Evolutionary conservation across 192 early-diverging fungal species (phyloP), one percentile per base, ranked within the genome.

Genomic region (Dissophora globulifera): DNA sequence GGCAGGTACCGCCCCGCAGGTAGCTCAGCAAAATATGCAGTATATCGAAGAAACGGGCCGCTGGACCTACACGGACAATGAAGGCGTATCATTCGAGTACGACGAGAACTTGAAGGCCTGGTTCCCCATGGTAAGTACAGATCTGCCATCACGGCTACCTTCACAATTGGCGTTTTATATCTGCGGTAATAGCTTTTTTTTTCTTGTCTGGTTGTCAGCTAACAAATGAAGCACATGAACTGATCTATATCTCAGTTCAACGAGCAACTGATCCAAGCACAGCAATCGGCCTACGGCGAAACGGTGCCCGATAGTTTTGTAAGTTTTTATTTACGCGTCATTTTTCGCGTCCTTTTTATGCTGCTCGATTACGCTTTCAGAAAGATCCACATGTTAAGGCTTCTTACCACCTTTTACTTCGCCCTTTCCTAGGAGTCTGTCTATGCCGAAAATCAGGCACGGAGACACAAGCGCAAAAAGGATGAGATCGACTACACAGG

Each of bases 1-100:
- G 32, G 53, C n/a, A 41, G 52, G 23, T 13, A 33, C 43, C 11
- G 57, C 50, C 17, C 49, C 70, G 0, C 58, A 60, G 13, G 67
- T 69, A 8, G 67, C 57, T 20, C 67, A 69, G 19, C 67, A 60
- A 19, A 69, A 69, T 13, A 69, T 69, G 76, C 82, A 85, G 15
- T 82, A 84, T 45, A 82, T 90, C 20, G 88, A 91, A 56, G 92
- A 92, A 46, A 89, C 91, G 2, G 90, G 86, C 4, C 88, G 89
- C 56, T 94, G 93, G 83, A 85, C 91, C 1, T 94, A 88, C 49
- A 89, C 86, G n/a, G 90, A 88, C 45, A 89, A 90, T 3, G 92
- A 95, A 55, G 91, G 88, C 7, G 59, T 93, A n/a, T 82, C 89
- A 30, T 97, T 91, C 48, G 94, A 97, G 53, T 97, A 87, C 76